These are phyloP conservation scores for Yamadazyma pseudoaaseri DNA, from an alignment of 1,139 yeast genomes.

Conservation along the genomic window DNA sequence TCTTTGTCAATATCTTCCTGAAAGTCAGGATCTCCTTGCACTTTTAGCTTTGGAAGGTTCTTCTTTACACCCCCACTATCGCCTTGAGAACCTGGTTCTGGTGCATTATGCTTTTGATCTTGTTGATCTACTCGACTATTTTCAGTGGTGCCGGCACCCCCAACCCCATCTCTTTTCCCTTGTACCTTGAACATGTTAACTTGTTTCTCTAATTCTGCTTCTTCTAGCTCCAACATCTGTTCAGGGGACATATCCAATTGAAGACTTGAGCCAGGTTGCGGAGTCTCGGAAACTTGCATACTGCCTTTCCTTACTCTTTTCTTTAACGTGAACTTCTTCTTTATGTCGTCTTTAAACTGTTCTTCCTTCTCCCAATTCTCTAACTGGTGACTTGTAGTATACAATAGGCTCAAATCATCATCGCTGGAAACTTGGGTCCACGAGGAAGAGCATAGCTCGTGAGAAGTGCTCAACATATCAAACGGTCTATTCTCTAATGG, in stretches of 20 bases:
- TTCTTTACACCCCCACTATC: not conserved
- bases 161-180: not conserved
- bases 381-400: slow-evolving; percentile 35
- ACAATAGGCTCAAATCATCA: slow-evolving; percentile 25
- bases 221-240: not conserved
- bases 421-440: slow-evolving; percentile 35
- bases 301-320: not conserved
- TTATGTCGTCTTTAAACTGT: slow-evolving; percentile 11
- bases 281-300: not conserved
- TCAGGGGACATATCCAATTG: not conserved
- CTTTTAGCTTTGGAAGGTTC: not conserved
- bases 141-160: not conserved
- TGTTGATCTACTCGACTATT: not conserved
- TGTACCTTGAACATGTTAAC: not conserved
- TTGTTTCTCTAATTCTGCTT: not conserved
- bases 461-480: slow-evolving; percentile 20
- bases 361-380: slow-evolving; percentile 23
- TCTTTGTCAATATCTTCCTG: not conserved
- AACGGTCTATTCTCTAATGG: slow-evolving; percentile 23
- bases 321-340: not conserved
- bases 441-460: slow-evolving; percentile 39
- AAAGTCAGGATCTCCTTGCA: slow-evolving; percentile 3
- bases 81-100: not conserved
- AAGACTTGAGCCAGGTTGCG: not conserved
- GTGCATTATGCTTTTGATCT: not conserved